phyloP scores from a whole-genome alignment of 1,284 basidiomycete genomes.

The Coriolopsis trogii region DNA sequence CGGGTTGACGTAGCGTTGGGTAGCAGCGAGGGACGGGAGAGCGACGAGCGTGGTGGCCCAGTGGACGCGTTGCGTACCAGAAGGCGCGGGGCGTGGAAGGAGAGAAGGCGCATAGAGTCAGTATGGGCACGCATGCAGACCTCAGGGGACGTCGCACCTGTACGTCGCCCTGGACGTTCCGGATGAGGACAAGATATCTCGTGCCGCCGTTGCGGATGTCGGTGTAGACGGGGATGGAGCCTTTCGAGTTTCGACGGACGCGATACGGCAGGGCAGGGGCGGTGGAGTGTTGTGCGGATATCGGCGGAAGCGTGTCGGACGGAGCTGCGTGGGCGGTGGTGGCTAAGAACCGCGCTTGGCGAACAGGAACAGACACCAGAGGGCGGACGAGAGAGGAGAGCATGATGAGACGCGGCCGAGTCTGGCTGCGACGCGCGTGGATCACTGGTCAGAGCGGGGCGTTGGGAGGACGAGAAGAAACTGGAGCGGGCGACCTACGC shows the following conservation, averaged over 20 bases:
- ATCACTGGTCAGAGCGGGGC: too few relatives aligned
- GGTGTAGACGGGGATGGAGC: constrained; percentile 72
- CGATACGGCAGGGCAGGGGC: constrained; percentile 48
- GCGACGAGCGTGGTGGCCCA: not conserved
- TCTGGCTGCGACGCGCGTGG: not conserved
- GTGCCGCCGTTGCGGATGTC: constrained; percentile 68
- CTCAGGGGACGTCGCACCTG: constrained; percentile 44
- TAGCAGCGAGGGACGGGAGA: not conserved
- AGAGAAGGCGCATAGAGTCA: constrained; percentile 4
- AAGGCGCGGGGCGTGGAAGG: constrained; percentile 1
- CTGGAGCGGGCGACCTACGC: too few relatives aligned
- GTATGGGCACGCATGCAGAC: too few relatives aligned
- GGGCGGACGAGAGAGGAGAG: constrained; percentile 15
- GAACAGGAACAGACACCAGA: constrained; percentile 4
- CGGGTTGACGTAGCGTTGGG: constrained; percentile 3
- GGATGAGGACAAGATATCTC: constrained; percentile 50
- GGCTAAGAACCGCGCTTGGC: constrained; percentile 15
- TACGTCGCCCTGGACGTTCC: constrained; percentile 49
- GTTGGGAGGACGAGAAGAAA: too few relatives aligned
- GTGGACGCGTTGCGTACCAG: not conserved
- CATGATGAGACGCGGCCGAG: constrained; percentile 10
- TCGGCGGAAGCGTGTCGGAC: constrained; percentile 2
- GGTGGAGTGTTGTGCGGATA: constrained; percentile 11
- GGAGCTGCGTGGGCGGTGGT: constrained; percentile 10
- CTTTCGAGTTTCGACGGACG: constrained; percentile 63